Base-by-base conservation (phyloP, 352 stramenopile genomes). In the Aphanomyces stellatus region DNA sequence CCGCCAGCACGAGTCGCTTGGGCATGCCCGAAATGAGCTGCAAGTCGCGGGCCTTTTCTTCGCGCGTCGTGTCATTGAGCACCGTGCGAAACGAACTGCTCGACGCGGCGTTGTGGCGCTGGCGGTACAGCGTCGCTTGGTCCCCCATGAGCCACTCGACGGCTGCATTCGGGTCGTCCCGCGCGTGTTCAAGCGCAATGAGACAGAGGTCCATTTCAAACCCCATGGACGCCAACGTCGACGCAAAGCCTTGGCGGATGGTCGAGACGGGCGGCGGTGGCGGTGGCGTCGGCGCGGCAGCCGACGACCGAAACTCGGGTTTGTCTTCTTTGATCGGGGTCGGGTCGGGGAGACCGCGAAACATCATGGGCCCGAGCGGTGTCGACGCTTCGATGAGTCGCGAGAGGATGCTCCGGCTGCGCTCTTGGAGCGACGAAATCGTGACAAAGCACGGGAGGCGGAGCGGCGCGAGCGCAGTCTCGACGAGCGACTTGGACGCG, bases 151-250 rank as follows among this genome's bases (percentile, higher is more conserved):
- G 71, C 87, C 87, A 95, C 66, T 95, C 87, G 4, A 92, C 85
- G 3, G 87, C 87, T 22, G 85, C 53, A 53, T 93, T 95, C 1
- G 85, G 87, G 33, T 95, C 87, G 68, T 95, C 87, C 8, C 82
- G 76, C 11, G 83, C 87, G 37, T 91, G 76, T 49, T 93, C 85
- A 4, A 95, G 70, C 11, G 87, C 87, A 25, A 78, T 73, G 82
- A 95, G 90, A 56, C 87, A 95, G 19, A 95, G 71, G 5, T 93
- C 87, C 69, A 95, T 93, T 59, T 92, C 87, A 35, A 95, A 95
- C 0, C 87, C 87, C 87, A 95, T 95, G 1, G 83, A 85, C 40
- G 85, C 85, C 28, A 95, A 68, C 4, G 82, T 93, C 0, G 85
- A 88, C 13, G 87, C 87, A 53, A 95, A 93, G 0, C 84, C 83